Base-by-base conservation (phyloP, 2,329 filamentous ascomycete species). In the Chrysosporium queenslandicum region DNA sequence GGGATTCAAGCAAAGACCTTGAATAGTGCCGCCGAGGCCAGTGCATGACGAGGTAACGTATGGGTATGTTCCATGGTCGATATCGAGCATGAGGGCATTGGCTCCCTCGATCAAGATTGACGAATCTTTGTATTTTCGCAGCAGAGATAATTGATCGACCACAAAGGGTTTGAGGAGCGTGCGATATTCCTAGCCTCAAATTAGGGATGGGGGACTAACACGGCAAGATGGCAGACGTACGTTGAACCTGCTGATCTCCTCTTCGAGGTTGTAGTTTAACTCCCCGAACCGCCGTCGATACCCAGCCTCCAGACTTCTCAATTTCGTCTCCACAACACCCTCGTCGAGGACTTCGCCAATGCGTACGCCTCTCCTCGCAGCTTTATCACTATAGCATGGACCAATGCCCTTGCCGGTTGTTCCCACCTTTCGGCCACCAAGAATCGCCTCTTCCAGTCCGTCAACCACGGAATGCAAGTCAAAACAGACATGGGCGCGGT, bases 321-420 rank as follows among this genome's bases (percentile, higher is more conserved):
- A 62, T 62, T 78, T 79, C 7, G 64, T 64, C 65, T 81, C 78
- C 58, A 81, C 78, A 32, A 73, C 63, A 41, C 68, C 67, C 66
- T 80, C 76, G 58, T 79, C 73, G 62, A 80, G 71, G 53, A 82
- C 70, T 58, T 81, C 78, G 34, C 75, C 75, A 52, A 83, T 70
- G 51, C 77, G 76, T 32, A 82, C 71, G 58, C 80, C 80, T 39
- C 74, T 74, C 53, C 80, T 71, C 4, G 78, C 74, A 56, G 79
- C 79, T 68, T 83, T 83, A 60, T 77, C 78, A 61, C 76, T 79
- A 68, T 83, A 83, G 56, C 77, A 78, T 61, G 80, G 80, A 41
- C 77, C 73, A 55, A 75, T 74, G 5, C 73, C 73, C 60, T 75
- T 74, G 29, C 71, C 69, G 2, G 73, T 75, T 11, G 73, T 75